Conservation (phyloP, 2,329 filamentous ascomycete species). For the Epichloe hybrida region DNA sequence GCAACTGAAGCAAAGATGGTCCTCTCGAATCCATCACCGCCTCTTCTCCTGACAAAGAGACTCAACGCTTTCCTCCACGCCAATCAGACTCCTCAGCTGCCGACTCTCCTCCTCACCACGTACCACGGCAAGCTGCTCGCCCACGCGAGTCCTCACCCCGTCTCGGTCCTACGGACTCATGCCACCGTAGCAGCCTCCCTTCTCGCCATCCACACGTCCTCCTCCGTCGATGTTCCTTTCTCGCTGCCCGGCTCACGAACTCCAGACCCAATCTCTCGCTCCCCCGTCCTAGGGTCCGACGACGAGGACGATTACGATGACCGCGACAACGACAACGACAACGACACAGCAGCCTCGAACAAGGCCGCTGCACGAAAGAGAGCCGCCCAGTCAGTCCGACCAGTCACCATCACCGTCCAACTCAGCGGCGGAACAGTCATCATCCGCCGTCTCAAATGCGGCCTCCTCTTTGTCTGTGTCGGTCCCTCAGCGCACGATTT, state of each 20-base stretch:
- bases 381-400: slow-evolving; percentile 16
- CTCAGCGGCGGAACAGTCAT: slow-evolving; percentile 45
- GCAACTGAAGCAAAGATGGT: slow-evolving; percentile 16
- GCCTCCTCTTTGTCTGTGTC: slow-evolving; percentile 48
- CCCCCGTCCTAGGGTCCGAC: slow-evolving; percentile 11
- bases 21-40: slow-evolving; percentile 30
- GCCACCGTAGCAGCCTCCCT: slow-evolving; percentile 51
- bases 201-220: slow-evolving; percentile 41
- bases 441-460: slow-evolving; percentile 42
- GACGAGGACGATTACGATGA: slow-evolving; percentile 15
- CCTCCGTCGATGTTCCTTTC: slow-evolving; percentile 26
- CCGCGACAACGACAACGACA: background rate
- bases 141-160: slow-evolving; percentile 42
- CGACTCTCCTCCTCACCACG: slow-evolving; percentile 46
- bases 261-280: slow-evolving; percentile 13
- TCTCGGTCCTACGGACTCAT: slow-evolving; percentile 45
- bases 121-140: slow-evolving; percentile 50
- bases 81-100: slow-evolving; percentile 43
- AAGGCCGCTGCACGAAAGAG: background rate
- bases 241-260: slow-evolving; percentile 25
- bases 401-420: slow-evolving; percentile 41
- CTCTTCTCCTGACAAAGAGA: slow-evolving; percentile 51
- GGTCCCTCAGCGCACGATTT: slow-evolving; percentile 27
- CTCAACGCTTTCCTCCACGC: slow-evolving; percentile 47
- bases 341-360: slow-evolving; percentile 2